These are phyloP conservation scores for Lentinula sp. DNA, from an alignment of 768 basidiomycete genomes.

Conservation along the genomic window DNA sequence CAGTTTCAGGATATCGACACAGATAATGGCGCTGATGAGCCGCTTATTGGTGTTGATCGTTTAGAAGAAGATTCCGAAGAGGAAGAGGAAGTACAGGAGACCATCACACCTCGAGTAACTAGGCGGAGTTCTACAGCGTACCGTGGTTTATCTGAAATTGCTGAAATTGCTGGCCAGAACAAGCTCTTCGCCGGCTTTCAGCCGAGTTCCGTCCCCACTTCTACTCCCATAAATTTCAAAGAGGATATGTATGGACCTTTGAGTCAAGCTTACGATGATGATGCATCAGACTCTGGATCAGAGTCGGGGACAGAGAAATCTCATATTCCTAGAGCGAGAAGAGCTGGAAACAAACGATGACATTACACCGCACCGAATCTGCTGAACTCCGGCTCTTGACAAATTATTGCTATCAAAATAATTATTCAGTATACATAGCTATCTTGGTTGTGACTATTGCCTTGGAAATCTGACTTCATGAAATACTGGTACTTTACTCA, in stretches of 20 bases:
- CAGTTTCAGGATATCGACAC: constrained; percentile 26
- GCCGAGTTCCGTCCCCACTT: neutral
- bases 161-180: constrained; percentile 45
- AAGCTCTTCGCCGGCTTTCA: constrained; percentile 18
- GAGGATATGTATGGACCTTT: constrained; percentile 32
- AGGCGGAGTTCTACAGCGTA: constrained; percentile 17
- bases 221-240: constrained; percentile 17
- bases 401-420: neutral
- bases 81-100: constrained; percentile 28
- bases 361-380: no score
- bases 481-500: no score
- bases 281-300: constrained; percentile 34
- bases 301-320: constrained; percentile 28
- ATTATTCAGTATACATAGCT: no score
- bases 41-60: neutral
- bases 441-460: no score
- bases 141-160: constrained; percentile 50
- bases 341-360: constrained; percentile 35
- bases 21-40: neutral
- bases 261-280: constrained; percentile 26
- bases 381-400: no score
- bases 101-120: constrained; percentile 15
- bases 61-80: constrained; percentile 33
- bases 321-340: constrained; percentile 58
- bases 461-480: no score